A percentile compares a stretch with the other conserved stretches of the same genome.
phyloP scores from a whole-genome alignment of 1,139 yeast species.

The Pichia sp. region DNA sequence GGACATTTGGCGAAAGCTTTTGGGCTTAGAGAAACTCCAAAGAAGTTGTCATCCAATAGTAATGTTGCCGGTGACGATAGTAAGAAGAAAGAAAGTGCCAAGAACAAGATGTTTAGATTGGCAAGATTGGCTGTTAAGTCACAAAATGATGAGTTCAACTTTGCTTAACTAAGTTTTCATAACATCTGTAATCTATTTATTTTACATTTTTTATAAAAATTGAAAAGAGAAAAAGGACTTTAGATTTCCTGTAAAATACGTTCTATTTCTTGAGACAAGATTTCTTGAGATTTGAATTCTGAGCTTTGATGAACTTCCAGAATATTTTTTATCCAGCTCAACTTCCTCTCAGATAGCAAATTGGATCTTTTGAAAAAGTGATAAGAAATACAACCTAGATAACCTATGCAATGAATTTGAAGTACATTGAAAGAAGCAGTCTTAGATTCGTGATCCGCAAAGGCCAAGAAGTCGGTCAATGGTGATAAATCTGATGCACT shows the following conservation, averaged over 20 bases:
- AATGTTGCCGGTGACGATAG: conserved; percentile 39
- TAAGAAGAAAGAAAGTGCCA: conserved; percentile 56
- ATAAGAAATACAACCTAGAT: conserved; percentile 7
- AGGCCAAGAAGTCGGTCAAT: background rate
- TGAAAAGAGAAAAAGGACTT: too few species aligned
- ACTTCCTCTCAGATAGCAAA: background rate
- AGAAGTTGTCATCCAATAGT: conserved; percentile 41
- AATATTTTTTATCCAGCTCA: background rate
- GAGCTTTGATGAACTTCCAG: background rate
- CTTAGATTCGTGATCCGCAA: background rate
- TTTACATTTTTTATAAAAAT: background rate
- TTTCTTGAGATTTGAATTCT: background rate
- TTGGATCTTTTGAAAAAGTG: conserved; percentile 1
- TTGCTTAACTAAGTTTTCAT: conserved; percentile 24
- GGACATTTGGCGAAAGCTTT: conserved; percentile 96
- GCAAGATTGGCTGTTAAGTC: conserved; percentile 69
- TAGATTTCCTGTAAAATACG: background rate
- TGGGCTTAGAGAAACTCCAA: conserved; percentile 92
- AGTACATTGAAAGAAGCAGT: background rate
- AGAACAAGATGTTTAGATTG: conserved; percentile 68
- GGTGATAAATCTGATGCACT: background rate
- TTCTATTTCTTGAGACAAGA: background rate
- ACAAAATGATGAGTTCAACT: conserved; percentile 73
- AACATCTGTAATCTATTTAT: background rate
- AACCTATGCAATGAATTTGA: conserved; percentile 9